phyloP scores from a whole-genome alignment of 805 yeast genomes.

The Metschnikowia drakensbergensis region DNA sequence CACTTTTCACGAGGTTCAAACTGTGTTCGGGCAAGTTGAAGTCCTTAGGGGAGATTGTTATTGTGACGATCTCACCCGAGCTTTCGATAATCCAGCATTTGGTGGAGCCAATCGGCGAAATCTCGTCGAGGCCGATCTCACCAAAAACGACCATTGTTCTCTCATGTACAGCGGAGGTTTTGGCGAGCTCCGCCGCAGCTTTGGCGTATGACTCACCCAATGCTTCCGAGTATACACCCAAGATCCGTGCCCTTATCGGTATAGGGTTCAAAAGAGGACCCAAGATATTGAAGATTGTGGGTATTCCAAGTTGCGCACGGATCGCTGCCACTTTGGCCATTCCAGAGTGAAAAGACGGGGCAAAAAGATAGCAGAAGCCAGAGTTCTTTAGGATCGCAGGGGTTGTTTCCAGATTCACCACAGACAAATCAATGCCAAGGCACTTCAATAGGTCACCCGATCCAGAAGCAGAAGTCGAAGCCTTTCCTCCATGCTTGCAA shows the following conservation, averaged over 20 bases:
- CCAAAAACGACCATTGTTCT: conserved; percentile 91
- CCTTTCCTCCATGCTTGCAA: conserved; percentile 97
- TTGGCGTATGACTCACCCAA: conserved; percentile 83
- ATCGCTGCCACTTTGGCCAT: conserved; percentile 79
- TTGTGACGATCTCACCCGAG: conserved; percentile 40
- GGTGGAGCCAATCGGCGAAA: conserved; percentile 83
- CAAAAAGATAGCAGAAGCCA: conserved; percentile 70
- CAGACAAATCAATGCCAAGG: conserved; percentile 78
- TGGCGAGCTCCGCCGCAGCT: conserved; percentile 66
- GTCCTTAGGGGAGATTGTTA: conserved; percentile 62
- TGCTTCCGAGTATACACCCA: conserved; percentile 82
- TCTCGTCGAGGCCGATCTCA: conserved; percentile 85
- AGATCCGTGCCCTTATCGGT: conserved; percentile 69
- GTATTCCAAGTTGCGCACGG: conserved; percentile 78
- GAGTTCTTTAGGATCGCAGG: conserved; percentile 52
- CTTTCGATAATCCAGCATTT: conserved; percentile 68
- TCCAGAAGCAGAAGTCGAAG: conserved; percentile 89
- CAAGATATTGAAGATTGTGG: conserved; percentile 87
- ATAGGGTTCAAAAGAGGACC: conserved; percentile 96
- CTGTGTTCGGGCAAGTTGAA: conserved; percentile 78
- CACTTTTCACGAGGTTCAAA: conserved; percentile 65
- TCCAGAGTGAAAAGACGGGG: conserved; percentile 92
- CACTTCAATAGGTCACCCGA: conserved; percentile 82
- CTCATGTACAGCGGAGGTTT: conserved; percentile 40
- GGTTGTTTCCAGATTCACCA: conserved; percentile 60